These are phyloP conservation scores for Crassisporium funariophilum DNA, from an alignment of 768 basidiomycete species.

Conservation along the genomic window DNA sequence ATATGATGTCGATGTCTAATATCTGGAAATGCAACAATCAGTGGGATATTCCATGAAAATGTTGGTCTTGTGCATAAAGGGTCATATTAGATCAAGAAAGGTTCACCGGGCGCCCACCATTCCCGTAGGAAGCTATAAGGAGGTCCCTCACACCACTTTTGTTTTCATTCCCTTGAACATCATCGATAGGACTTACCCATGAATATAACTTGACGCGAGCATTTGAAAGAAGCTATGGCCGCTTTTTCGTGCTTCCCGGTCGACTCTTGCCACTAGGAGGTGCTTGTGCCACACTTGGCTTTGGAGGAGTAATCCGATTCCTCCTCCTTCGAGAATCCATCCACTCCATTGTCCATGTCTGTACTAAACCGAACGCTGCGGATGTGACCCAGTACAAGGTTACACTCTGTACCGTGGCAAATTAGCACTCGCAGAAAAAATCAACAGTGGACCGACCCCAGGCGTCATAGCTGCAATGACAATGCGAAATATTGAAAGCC, in stretches of 20 bases:
- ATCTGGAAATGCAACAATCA: neutral
- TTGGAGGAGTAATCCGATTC: constrained; percentile 11
- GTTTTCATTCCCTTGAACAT: constrained; percentile 56
- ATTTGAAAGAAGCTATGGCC: neutral
- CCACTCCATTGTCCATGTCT: constrained; percentile 76
- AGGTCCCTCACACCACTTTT: constrained; percentile 80
- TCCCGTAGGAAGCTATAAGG: constrained; percentile 29
- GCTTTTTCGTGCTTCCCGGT: neutral
- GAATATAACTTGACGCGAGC: neutral
- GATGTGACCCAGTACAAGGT: constrained; percentile 80
- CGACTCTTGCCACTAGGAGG: constrained; percentile 1
- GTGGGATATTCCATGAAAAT: neutral
- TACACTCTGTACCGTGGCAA: constrained; percentile 49
- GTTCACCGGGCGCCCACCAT: constrained; percentile 57
- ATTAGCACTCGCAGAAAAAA: constrained; percentile 9
- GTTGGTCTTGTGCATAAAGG: constrained; percentile 12
- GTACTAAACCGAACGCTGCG: constrained; percentile 69
- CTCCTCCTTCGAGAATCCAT: constrained; percentile 48
- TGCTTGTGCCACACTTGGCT: constrained; percentile 3
- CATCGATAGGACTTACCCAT: constrained; percentile 26
- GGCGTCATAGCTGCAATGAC: constrained; percentile 68
- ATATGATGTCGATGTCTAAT: no score
- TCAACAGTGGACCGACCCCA: constrained; percentile 49
- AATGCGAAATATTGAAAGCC: constrained; percentile 66
- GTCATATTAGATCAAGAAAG: constrained; percentile 95